Percentiles rank a stretch among this genome's conserved stretches.
Evolutionary conservation across 2,329 filamentous ascomycete species (phyloP).

Genomic region (Penicillium sp.): DNA sequence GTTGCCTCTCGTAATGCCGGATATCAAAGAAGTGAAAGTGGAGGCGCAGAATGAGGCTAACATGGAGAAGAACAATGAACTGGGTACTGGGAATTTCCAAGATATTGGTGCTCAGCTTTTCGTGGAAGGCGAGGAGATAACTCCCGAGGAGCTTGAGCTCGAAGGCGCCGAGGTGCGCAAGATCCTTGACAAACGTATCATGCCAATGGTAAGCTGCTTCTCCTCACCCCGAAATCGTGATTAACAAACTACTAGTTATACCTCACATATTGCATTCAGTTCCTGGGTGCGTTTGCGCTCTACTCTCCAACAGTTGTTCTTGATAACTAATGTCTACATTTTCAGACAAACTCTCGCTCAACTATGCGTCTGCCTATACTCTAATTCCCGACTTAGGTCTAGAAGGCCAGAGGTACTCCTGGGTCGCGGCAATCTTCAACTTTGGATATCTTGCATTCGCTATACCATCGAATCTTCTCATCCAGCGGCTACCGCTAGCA

Average conservation of each 20-base stretch:
- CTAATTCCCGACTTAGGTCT: constrained; percentile 49
- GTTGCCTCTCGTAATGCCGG: constrained; percentile 17
- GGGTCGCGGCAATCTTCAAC: constrained; percentile 51
- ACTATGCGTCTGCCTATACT: constrained; percentile 48
- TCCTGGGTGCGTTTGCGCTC: constrained; percentile 39
- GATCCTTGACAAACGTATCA: constrained; percentile 53
- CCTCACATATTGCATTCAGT: constrained; percentile 53
- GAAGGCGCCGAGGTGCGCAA: constrained; percentile 48
- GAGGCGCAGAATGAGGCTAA: constrained; percentile 17
- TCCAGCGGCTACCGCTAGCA: constrained; percentile 50
- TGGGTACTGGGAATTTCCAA: constrained; percentile 23
- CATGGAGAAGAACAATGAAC: constrained; percentile 26
- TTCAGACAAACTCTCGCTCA: constrained; percentile 36
- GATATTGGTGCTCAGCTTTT: constrained; percentile 54
- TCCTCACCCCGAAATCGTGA: not conserved
- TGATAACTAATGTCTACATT: not conserved
- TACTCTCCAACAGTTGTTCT: too few species aligned
- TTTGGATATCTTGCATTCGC: constrained; percentile 47
- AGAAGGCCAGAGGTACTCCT: constrained; percentile 49
- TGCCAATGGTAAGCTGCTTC: constrained; percentile 48
- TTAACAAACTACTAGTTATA: constrained; percentile 29
- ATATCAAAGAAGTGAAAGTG: constrained; percentile 25
- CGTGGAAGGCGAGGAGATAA: constrained; percentile 50
- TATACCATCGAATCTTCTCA: constrained; percentile 44
- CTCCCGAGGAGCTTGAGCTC: constrained; percentile 49